Evolutionary conservation across 208 protist genomes (phyloP).

Genomic region (Crithidia expoeki): DNA sequence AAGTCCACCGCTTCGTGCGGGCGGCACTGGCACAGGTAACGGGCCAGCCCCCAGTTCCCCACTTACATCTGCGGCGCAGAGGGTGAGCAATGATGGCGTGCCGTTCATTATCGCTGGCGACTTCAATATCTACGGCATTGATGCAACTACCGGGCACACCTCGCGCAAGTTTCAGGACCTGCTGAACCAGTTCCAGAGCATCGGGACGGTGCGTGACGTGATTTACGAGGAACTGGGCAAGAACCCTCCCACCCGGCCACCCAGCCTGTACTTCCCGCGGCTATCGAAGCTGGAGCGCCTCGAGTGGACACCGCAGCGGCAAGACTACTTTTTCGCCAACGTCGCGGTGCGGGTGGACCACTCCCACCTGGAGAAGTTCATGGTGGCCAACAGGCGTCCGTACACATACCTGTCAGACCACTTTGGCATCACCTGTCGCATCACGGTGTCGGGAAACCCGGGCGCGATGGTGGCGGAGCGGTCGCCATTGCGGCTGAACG

Average conservation of each 20-base stretch:
- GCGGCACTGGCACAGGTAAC: slow-evolving; percentile 68
- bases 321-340: slow-evolving; percentile 89
- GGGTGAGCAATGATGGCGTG: slow-evolving; percentile 13
- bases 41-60: slow-evolving; percentile 15
- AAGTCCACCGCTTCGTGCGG: slow-evolving; percentile 71
- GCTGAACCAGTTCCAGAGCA: slow-evolving; percentile 59
- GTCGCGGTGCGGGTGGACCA: slow-evolving; percentile 35
- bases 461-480: slow-evolving; percentile 6
- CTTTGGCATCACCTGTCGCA: slow-evolving; percentile 68
- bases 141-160: slow-evolving; percentile 42
- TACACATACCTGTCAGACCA: slow-evolving; percentile 92
- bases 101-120: slow-evolving; percentile 85
- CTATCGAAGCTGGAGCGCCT: slow-evolving; percentile 74
- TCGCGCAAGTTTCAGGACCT: slow-evolving; percentile 66
- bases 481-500: slow-evolving; percentile 35
- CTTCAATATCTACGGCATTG: slow-evolving; percentile 86
- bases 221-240: slow-evolving; percentile 55
- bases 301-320: slow-evolving; percentile 67
- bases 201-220: slow-evolving; percentile 70
- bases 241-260: slow-evolving; percentile 74
- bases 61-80: not conserved
- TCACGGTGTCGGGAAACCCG: slow-evolving; percentile 31
- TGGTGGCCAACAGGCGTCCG: slow-evolving; percentile 68
- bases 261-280: slow-evolving; percentile 83
- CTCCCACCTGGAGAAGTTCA: slow-evolving; percentile 79